Evolutionary conservation across 768 basidiomycete species (phyloP).

Genomic region (Wakefieldia striispora): DNA sequence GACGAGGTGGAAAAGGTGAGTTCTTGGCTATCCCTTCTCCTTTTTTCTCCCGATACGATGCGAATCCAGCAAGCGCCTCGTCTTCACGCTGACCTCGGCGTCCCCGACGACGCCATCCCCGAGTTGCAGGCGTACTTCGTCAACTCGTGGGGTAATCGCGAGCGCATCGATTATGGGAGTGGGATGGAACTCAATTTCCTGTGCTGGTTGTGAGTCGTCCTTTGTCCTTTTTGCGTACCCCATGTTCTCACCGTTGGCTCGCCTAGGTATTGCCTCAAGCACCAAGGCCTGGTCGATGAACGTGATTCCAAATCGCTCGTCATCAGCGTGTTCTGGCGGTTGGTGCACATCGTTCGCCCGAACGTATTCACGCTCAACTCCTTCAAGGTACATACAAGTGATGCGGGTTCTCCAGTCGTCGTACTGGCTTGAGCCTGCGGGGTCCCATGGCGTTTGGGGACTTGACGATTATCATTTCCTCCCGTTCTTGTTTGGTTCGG

Average conservation of each 20-base stretch:
- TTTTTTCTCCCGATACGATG: background rate
- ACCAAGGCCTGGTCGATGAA: constrained; percentile 58
- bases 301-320: constrained; percentile 77
- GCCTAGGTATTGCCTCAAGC: constrained; percentile 74
- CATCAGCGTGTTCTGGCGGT: constrained; percentile 88
- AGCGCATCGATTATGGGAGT: constrained; percentile 97
- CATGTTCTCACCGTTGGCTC: background rate
- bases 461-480: constrained; percentile 96
- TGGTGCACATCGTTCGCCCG: constrained; percentile 6
- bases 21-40: background rate
- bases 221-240: background rate
- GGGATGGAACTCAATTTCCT: constrained; percentile 99
- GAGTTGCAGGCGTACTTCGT: constrained; percentile 82
- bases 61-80: constrained; percentile 45
- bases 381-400: constrained; percentile 62
- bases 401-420: constrained; percentile 88
- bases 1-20: constrained; percentile 73
- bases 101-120: constrained; percentile 54
- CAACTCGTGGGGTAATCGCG: constrained; percentile 89
- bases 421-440: constrained; percentile 98
- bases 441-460: constrained; percentile 99
- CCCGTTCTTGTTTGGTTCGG: constrained; percentile 84
- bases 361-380: background rate
- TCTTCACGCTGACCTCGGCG: constrained; percentile 60
- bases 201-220: constrained; percentile 81